Evolutionary conservation across 345 rosid species (phyloP).

Genomic region (Jatropha curcas): DNA sequence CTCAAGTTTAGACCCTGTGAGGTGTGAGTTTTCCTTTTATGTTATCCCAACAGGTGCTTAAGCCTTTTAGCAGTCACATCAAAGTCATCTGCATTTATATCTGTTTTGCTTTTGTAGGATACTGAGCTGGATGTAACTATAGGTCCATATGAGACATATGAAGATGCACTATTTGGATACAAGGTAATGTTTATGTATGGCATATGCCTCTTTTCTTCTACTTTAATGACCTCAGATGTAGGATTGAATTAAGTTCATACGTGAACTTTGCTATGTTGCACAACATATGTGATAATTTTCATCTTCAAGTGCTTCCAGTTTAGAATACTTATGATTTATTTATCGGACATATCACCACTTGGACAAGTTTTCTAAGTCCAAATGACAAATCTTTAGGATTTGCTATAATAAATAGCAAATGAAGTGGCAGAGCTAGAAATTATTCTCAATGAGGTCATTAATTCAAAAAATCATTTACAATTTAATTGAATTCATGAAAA

Average conservation of each 20-base stretch:
- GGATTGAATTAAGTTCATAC: not conserved
- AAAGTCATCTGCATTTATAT: not conserved
- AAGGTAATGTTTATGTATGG: conserved; percentile 53
- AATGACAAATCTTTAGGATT: not conserved
- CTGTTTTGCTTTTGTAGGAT: conserved; percentile 49
- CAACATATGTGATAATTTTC: not conserved
- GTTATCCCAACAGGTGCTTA: not conserved
- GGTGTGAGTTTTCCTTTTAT: not conserved
- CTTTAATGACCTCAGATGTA: not conserved
- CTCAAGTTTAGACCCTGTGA: not conserved
- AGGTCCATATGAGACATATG: conserved; percentile 98
- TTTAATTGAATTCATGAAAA: too few relatives aligned
- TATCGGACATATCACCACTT: not conserved
- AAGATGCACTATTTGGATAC: conserved; percentile 82
- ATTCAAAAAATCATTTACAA: too few relatives aligned
- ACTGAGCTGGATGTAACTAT: conserved; percentile 88
- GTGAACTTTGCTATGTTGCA: not conserved
- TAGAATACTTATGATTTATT: not conserved
- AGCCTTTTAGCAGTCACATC: not conserved
- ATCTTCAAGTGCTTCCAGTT: conserved; percentile 1
- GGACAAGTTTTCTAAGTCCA: not conserved
- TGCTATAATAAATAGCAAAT: not conserved
- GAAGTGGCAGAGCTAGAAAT: too few relatives aligned
- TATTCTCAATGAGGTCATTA: too few relatives aligned
- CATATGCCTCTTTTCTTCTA: not conserved